Conservation (phyloP, 345 rosid species). For the Aurinia saxatilis region DNA sequence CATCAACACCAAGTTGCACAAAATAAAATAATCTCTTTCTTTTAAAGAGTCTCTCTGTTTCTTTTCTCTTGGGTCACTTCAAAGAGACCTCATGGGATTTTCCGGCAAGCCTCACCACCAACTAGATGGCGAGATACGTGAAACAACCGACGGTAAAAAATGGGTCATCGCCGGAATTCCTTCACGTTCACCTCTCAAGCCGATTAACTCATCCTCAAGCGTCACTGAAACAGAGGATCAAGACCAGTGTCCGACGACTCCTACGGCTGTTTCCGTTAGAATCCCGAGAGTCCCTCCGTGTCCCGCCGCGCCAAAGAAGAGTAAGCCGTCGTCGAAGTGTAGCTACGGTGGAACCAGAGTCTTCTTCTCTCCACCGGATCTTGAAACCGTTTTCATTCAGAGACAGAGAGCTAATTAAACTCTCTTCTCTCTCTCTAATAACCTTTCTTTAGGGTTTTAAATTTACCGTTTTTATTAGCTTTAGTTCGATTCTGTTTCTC, state of each 20-base stretch:
- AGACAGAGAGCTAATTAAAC: slow-evolving; percentile 27
- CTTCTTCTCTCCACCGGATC: slow-evolving; percentile 55
- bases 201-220: slow-evolving; percentile 31
- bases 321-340: slow-evolving; percentile 41
- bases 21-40: neutral
- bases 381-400: slow-evolving; percentile 46
- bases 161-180: slow-evolving; percentile 56
- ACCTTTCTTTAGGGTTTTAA: neutral
- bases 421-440: neutral
- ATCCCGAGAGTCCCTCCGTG: slow-evolving; percentile 45
- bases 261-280: slow-evolving; percentile 43
- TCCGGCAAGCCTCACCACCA: slow-evolving; percentile 39
- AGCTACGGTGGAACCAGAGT: slow-evolving; percentile 26
- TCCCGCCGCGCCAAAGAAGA: slow-evolving; percentile 74
- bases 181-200: slow-evolving; percentile 54
- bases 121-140: slow-evolving; percentile 43
- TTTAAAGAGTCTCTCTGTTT: no score
- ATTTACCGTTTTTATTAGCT: neutral
- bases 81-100: slow-evolving; percentile 36
- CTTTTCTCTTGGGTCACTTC: no score
- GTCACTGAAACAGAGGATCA: slow-evolving; percentile 22
- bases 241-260: slow-evolving; percentile 47
- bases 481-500: neutral
- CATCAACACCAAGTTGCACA: slow-evolving; percentile 19
- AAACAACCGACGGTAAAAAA: slow-evolving; percentile 30